phyloP scores from a whole-genome alignment of 768 basidiomycete species.

The Boletus pseudo-olivaceus region DNA sequence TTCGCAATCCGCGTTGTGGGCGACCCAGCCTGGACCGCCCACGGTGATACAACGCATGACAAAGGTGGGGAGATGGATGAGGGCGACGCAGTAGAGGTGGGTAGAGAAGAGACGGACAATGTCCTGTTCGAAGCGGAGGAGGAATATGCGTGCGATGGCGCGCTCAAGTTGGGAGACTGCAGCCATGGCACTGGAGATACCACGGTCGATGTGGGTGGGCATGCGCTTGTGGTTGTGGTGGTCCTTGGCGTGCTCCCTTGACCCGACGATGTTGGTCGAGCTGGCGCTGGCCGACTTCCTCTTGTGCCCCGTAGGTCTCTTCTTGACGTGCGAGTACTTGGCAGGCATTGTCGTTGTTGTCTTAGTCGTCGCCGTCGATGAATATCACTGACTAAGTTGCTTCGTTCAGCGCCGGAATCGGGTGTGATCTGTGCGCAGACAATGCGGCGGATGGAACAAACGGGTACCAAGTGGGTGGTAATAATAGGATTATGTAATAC shows the following conservation, averaged over 20 bases:
- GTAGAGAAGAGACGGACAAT: slow-evolving; percentile 73
- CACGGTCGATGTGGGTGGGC: slow-evolving; percentile 50
- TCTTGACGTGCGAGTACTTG: slow-evolving; percentile 76
- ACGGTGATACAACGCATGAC: slow-evolving; percentile 61
- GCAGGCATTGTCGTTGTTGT: slow-evolving; percentile 48
- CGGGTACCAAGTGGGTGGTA: background rate
- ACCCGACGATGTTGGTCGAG: slow-evolving; percentile 29
- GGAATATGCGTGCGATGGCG: slow-evolving; percentile 62
- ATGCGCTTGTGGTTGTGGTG: slow-evolving; percentile 35
- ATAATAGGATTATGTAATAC: slow-evolving; percentile 19
- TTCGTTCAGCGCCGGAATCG: background rate
- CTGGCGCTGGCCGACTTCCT: slow-evolving; percentile 37
- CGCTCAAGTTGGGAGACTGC: slow-evolving; percentile 67
- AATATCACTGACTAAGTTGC: background rate
- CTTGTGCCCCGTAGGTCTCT: slow-evolving; percentile 48
- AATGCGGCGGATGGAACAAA: slow-evolving; percentile 2
- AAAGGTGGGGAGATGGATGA: slow-evolving; percentile 64
- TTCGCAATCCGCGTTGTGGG: slow-evolving; percentile 61
- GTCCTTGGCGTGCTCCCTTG: slow-evolving; percentile 18
- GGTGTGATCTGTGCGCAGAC: slow-evolving; percentile 17
- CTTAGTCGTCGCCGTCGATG: slow-evolving; percentile 21
- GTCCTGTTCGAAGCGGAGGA: slow-evolving; percentile 71
- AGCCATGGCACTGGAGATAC: slow-evolving; percentile 52
- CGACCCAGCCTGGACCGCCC: slow-evolving; percentile 66
- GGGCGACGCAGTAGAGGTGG: slow-evolving; percentile 58